These are phyloP conservation scores for Bryoglossum gracile DNA, from an alignment of 495 filamentous ascomycete genomes.

Conservation along the genomic window DNA sequence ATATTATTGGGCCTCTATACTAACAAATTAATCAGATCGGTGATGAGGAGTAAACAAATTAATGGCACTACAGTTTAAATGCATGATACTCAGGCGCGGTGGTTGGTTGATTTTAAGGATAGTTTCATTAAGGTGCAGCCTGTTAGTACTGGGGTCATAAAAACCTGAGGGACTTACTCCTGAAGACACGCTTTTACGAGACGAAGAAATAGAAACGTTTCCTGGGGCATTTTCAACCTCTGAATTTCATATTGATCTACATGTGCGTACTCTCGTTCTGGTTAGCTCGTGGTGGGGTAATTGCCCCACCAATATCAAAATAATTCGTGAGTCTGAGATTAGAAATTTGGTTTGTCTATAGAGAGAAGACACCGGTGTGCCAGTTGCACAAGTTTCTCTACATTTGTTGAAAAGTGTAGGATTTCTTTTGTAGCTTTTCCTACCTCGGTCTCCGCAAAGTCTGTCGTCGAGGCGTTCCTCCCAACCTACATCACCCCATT, in stretches of 20 bases:
- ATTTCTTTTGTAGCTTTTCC: not conserved
- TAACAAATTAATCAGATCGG: slow-evolving; percentile 49
- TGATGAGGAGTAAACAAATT: slow-evolving; percentile 68
- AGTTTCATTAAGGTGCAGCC: too few species aligned
- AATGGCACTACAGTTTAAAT: slow-evolving; percentile 10
- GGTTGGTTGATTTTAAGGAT: slow-evolving; percentile 25
- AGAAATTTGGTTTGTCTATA: not conserved
- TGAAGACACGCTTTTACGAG: slow-evolving; percentile 8
- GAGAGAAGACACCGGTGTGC: too few species aligned
- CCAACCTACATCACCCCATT: not conserved
- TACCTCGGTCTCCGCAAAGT: too few species aligned
- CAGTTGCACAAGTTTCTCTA: too few species aligned
- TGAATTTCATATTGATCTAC: not conserved
- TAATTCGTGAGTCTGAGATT: slow-evolving; percentile 5
- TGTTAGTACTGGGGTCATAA: slow-evolving; percentile 10
- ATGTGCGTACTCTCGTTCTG: slow-evolving; percentile 3
- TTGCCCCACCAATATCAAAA: slow-evolving; percentile 13
- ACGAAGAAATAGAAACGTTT: slow-evolving; percentile 10
- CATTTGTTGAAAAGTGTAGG: not conserved
- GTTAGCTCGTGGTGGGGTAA: slow-evolving; percentile 23
- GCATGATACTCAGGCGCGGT: slow-evolving; percentile 10
- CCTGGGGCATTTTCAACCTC: not conserved
- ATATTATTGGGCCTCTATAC: slow-evolving; percentile 31
- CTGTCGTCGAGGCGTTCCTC: too few species aligned
- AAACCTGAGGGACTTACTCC: not conserved